Evolutionary conservation across 768 basidiomycete species (phyloP).

Genomic region (Myochromella boudieri): DNA sequence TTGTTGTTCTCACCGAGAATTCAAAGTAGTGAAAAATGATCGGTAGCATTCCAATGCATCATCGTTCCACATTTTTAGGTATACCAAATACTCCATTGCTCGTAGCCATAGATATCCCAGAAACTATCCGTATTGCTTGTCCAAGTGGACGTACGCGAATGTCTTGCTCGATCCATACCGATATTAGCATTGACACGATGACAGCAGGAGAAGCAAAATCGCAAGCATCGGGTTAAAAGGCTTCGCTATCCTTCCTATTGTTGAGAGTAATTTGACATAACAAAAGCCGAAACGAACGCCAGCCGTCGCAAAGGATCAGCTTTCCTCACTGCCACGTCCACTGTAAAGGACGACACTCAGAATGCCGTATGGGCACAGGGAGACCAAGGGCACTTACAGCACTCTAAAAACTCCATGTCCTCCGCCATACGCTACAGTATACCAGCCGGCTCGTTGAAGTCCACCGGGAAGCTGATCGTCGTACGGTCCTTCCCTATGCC

Average conservation of each 20-base stretch:
- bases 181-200: neutral
- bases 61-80: too few relatives aligned
- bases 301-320: conserved; percentile 77
- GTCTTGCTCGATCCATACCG: conserved; percentile 67
- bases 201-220: conserved; percentile 21
- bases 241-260: conserved; percentile 94
- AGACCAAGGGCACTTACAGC: conserved; percentile 60
- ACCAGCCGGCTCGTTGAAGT: conserved; percentile 91
- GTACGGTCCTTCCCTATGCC: conserved; percentile 97
- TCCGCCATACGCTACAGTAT: conserved; percentile 98
- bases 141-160: conserved; percentile 88
- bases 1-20: too few relatives aligned
- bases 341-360: conserved; percentile 31
- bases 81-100: too few relatives aligned
- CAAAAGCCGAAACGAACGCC: conserved; percentile 94
- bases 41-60: too few relatives aligned
- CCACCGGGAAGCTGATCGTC: conserved; percentile 93
- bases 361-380: neutral
- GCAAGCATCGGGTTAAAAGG: conserved; percentile 97
- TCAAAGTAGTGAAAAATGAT: too few relatives aligned
- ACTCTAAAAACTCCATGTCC: conserved; percentile 97
- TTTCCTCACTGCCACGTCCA: conserved; percentile 83
- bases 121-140: conserved; percentile 92
- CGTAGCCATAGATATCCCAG: too few relatives aligned
- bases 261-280: conserved; percentile 98